Evolutionary conservation across 306 rosid species (phyloP).

Genomic region (Rosa chinensis): DNA sequence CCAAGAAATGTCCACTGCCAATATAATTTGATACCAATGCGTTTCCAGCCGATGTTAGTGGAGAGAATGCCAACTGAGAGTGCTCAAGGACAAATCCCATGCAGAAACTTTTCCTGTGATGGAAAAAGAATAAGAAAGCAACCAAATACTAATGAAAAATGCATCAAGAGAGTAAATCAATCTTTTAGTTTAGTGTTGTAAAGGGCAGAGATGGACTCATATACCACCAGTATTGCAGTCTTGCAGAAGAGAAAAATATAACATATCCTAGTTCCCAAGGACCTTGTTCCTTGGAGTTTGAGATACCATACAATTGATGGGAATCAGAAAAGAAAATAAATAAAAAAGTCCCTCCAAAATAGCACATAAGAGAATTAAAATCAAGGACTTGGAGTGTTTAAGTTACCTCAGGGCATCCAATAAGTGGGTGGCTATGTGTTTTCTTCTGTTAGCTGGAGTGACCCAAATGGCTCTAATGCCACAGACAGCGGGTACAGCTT

Average conservation of each 20-base stretch:
- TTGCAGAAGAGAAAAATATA: not conserved
- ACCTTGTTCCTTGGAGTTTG: not conserved
- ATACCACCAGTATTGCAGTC: not conserved
- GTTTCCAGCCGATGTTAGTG: constrained; percentile 74
- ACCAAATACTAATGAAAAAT: not conserved
- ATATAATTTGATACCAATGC: constrained; percentile 63
- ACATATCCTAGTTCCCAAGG: not conserved
- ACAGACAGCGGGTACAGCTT: constrained; percentile 59
- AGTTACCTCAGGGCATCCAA: constrained; percentile 77
- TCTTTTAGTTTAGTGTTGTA: not conserved
- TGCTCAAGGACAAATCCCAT: constrained; percentile 50
- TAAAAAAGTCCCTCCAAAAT: not conserved
- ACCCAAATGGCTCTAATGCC: constrained; percentile 94
- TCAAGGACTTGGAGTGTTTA: not conserved
- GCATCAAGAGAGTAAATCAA: not conserved
- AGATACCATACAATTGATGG: not conserved
- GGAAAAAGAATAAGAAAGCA: constrained; percentile 16
- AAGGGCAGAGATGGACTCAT: not conserved
- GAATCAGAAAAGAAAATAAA: not conserved
- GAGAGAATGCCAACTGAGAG: constrained; percentile 73
- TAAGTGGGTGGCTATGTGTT: constrained; percentile 60
- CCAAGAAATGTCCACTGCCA: constrained; percentile 58
- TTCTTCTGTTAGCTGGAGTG: constrained; percentile 72
- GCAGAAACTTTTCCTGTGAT: constrained; percentile 65
- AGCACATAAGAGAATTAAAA: not conserved